Evolutionary conservation across 331 rosid species (phyloP).

Genomic region (Malus hybrid): DNA sequence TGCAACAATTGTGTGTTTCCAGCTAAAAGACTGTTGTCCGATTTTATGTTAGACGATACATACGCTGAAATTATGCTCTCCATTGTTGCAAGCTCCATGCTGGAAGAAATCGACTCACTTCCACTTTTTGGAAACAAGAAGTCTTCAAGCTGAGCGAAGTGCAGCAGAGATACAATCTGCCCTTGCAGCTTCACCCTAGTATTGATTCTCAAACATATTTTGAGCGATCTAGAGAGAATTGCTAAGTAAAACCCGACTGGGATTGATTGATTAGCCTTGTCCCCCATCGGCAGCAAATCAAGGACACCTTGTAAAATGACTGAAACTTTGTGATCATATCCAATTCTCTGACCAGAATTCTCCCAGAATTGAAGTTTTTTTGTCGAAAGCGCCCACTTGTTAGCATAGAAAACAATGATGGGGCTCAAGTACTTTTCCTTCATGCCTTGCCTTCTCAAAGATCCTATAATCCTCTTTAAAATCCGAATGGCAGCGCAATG

Average conservation of each 20-base stretch:
- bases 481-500: slow-evolving; percentile 61
- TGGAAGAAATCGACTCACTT: slow-evolving; percentile 36
- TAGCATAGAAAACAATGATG: slow-evolving; percentile 65
- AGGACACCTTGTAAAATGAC: slow-evolving; percentile 57
- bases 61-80: slow-evolving; percentile 53
- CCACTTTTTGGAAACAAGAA: slow-evolving; percentile 43
- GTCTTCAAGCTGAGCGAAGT: slow-evolving; percentile 60
- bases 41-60: slow-evolving; percentile 34
- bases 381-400: slow-evolving; percentile 65
- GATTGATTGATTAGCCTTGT: slow-evolving; percentile 48
- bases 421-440: slow-evolving; percentile 71
- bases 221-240: slow-evolving; percentile 62
- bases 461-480: slow-evolving; percentile 66
- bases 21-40: slow-evolving; percentile 28
- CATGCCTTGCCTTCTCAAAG: slow-evolving; percentile 90
- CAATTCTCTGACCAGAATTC: slow-evolving; percentile 28
- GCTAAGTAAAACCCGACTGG: slow-evolving; percentile 80
- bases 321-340: slow-evolving; percentile 28
- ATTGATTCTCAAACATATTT: slow-evolving; percentile 33
- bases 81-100: slow-evolving; percentile 55
- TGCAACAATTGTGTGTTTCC: slow-evolving; percentile 39
- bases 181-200: slow-evolving; percentile 44
- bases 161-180: slow-evolving; percentile 55
- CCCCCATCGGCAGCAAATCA: slow-evolving; percentile 58
- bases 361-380: slow-evolving; percentile 44